phyloP scores from a whole-genome alignment of 116 monocot genomes.

The Iris pallida region DNA sequence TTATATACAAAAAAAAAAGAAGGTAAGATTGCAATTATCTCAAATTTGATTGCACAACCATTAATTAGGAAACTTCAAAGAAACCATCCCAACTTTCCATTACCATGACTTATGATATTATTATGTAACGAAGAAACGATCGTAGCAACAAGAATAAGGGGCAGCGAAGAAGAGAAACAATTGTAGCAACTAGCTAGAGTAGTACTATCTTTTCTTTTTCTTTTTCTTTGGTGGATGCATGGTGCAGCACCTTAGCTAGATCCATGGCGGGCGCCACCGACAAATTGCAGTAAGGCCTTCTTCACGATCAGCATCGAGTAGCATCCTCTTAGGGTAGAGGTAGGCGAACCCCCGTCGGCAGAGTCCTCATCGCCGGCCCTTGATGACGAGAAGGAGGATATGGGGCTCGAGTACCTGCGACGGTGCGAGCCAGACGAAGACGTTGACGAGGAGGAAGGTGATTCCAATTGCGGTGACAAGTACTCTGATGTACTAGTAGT shows the following conservation, averaged over 20 bases:
- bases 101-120: too few species aligned
- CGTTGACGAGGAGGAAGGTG: conserved; percentile 18
- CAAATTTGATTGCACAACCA: too few species aligned
- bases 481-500: neutral
- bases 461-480: neutral
- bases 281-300: neutral
- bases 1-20: too few species aligned
- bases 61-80: too few species aligned
- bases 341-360: conserved; percentile 31
- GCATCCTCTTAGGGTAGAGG: conserved; percentile 15
- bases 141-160: too few species aligned
- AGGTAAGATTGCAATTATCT: too few species aligned
- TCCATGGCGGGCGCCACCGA: neutral
- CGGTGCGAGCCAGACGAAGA: conserved; percentile 5
- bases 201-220: neutral
- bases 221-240: neutral
- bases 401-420: conserved; percentile 22
- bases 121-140: too few species aligned
- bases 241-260: neutral
- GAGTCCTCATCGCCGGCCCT: conserved; percentile 22
- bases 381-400: conserved; percentile 25
- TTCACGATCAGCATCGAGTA: neutral
- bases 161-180: too few species aligned
- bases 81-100: too few species aligned
- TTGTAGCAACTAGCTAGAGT: too few species aligned